Percentiles rank a stretch among this genome's conserved stretches.
Conservation (phyloP, 306 rosid species). For the Bauhinia variegata region DNA sequence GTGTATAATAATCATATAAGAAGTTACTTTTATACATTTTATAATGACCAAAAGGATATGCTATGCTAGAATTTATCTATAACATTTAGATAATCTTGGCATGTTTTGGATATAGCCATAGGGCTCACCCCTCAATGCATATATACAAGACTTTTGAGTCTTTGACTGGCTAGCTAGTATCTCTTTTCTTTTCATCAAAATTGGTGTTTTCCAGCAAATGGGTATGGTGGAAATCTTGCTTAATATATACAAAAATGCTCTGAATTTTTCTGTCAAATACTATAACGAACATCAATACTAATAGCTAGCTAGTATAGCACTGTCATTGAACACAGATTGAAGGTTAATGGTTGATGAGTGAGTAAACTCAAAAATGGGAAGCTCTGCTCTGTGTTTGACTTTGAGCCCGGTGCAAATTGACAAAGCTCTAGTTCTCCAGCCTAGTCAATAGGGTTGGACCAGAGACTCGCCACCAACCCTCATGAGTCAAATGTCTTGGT, state of each 20-base stretch:
- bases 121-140: constrained; percentile 36
- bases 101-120: constrained; percentile 43
- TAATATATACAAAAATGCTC: not conserved
- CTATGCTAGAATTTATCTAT: not conserved
- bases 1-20: not conserved
- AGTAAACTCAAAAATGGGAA: constrained; percentile 10
- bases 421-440: constrained; percentile 9
- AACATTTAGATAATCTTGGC: constrained; percentile 28
- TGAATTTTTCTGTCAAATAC: constrained; percentile 23
- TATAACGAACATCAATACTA: constrained; percentile 21
- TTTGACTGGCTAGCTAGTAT: constrained; percentile 30
- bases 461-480: not conserved
- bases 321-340: constrained; percentile 37
- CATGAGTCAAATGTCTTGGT: too few species aligned
- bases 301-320: constrained; percentile 2
- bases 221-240: constrained; percentile 12
- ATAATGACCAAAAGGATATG: constrained; percentile 31
- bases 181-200: constrained; percentile 3
- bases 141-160: not conserved
- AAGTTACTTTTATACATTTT: constrained; percentile 38
- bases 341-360: constrained; percentile 25
- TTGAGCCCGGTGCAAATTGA: constrained; percentile 31
- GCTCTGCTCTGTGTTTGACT: constrained; percentile 34
- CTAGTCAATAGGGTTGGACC: constrained; percentile 28
- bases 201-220: constrained; percentile 13